Base-by-base conservation (phyloP, 108 stramenopile species). In the Fragilariopsis cylindrus region DNA sequence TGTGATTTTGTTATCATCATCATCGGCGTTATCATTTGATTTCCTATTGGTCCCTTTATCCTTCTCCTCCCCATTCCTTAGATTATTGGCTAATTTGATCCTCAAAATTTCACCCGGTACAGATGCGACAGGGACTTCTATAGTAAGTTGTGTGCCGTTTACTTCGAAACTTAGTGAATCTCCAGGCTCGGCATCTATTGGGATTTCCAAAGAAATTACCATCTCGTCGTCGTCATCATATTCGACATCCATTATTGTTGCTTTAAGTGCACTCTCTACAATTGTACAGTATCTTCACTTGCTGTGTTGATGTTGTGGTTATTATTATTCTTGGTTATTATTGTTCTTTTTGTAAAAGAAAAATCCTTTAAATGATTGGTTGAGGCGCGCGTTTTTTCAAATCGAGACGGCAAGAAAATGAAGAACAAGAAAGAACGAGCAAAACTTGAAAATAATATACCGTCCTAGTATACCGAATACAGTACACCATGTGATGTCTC, bases 141-240 rank as follows among this genome's bases (percentile, higher is more conserved):
- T 57, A 43, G 90, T 90, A 64, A 93, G 60, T 63, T 73, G 69
- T 40, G 72, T 65, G 7, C 85, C 87, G 48, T 79, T 48, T 43
- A 84, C 81, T 43, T 77, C 48, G 63, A 93, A 90, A 40, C 82
- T 80, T 19, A 93, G 55, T 1, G 78, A 77, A 68, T 93, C 92
- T 4, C 92, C 92, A 12, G 77, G 67, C 65, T 81, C 86, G 3
- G 85, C 85, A 60, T 53, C 80, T 5, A 81, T 78, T 39, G 92
- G 92, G n/a, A 93, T 70, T 39, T 69, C 70, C n/a, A 93, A 16
- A 8, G 84, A 82, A 18, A 91, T 72, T 45, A 63, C 62, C 11
- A 45, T 7, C 11, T 30, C 21, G 9, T 9, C 7, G 39, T 11
- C 41, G 11, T 41, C 58, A 40, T 9, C 21, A 63, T 6, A 5